phyloP scores from a whole-genome alignment of 257 asterid species.

The Penstemon newberryi region DNA sequence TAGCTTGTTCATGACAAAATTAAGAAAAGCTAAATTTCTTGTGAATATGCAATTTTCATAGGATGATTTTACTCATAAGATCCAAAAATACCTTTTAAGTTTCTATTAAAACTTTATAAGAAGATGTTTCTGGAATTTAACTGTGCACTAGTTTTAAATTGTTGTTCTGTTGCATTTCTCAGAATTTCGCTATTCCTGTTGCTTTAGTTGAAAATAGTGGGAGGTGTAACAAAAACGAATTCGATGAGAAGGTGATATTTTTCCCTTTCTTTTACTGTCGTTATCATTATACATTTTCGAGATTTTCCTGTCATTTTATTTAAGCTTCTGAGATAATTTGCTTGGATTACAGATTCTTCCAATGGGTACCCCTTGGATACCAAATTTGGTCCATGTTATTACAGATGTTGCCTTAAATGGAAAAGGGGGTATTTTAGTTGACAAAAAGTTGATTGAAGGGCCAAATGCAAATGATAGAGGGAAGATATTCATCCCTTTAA shows the following conservation, averaged over 20 bases:
- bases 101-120: background rate
- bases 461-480: constrained; percentile 80
- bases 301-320: background rate
- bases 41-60: no score
- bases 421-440: constrained; percentile 64
- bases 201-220: constrained; percentile 97
- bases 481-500: constrained; percentile 69
- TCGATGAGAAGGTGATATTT: constrained; percentile 73
- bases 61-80: no score
- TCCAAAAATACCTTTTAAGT: no score
- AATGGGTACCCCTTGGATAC: constrained; percentile 78
- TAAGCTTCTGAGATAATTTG: background rate
- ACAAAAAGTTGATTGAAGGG: constrained; percentile 83
- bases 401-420: constrained; percentile 70
- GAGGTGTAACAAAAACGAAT: constrained; percentile 87
- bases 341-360: constrained; percentile 71
- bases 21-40: no score
- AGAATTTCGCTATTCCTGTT: constrained; percentile 66
- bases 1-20: no score
- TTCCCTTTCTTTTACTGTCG: background rate
- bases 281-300: background rate
- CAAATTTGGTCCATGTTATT: constrained; percentile 61
- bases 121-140: constrained; percentile 9
- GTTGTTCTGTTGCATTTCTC: constrained; percentile 26
- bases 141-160: constrained; percentile 20